Evolutionary conservation across 495 filamentous ascomycete genomes (phyloP), one percentile per base, ranked within the genome.

Genomic region (Parmelia sp.): DNA sequence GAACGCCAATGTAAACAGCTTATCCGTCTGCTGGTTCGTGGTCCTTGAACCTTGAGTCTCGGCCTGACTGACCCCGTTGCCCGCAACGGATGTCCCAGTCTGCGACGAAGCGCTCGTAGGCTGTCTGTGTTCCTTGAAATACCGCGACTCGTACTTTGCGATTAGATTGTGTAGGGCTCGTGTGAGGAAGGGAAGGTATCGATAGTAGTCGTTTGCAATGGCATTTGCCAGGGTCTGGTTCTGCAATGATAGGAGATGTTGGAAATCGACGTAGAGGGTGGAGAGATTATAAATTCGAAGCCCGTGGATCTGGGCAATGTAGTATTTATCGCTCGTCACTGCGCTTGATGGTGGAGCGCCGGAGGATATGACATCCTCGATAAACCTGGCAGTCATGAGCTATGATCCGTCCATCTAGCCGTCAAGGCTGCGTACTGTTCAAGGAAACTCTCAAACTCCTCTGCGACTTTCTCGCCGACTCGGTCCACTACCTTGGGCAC

Each of bases 181-280:
- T 29, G 89, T 92, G 60, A 99, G 83, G 76, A 92, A 99, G 21
- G 94, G 94, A 3, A 92, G 83, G 73, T 96, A 97, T 66, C 94
- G 88, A 74, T 97, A 97, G 80, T 96, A 97, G 68, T 93, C 87
- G 69, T 85, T 86, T 58, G 90, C 87, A 63, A 97, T 90, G 42
- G 91, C 92, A 59, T 85, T 85, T 21, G 92, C 90, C 47, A 99
- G 77, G 40, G 86, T 83, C 31, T 89, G 89, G 64, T 88, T 84
- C 64, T 86, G 82, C 70, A 83, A 82, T 10, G 82, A 81, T 25
- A 86, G 80, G 44, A 99, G 75, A 75, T 99, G 94, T 58, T 84
- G 90, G 78, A 87, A 99, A 76, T 99, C 95, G 71, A 99, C 90
- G 73, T 97, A 99, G 47, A 97, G 86, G 8, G 94, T 99, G 1